These are phyloP conservation scores for Phytophthora ohioensis DNA, from an alignment of 352 stramenopile species.

Conservation along the genomic window DNA sequence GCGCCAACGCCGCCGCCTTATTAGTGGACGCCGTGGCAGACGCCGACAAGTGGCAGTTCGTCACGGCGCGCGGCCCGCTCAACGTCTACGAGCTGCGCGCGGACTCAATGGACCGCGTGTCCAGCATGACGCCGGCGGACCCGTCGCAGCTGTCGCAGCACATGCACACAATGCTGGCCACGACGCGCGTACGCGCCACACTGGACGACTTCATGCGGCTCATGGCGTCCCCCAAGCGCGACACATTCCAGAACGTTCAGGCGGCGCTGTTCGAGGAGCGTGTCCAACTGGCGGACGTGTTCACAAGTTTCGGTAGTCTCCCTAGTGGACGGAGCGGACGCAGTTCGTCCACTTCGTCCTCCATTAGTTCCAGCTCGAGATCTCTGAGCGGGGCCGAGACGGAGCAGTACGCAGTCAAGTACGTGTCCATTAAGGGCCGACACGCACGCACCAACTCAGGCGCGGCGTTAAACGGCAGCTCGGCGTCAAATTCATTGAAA, in stretches of 20 bases:
- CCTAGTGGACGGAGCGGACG: constrained; percentile 8
- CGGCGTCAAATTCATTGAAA: constrained; percentile 48
- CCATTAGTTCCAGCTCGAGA: constrained; percentile 29
- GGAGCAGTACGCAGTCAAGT: constrained; percentile 67
- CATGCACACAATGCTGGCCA: constrained; percentile 65
- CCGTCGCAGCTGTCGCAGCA: constrained; percentile 36
- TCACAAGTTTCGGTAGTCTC: constrained; percentile 59
- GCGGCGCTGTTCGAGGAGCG: constrained; percentile 64
- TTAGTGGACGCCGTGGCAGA: constrained; percentile 69
- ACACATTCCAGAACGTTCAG: constrained; percentile 68
- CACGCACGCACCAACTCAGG: constrained; percentile 23
- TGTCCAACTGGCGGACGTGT: constrained; percentile 68
- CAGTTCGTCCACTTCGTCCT: constrained; percentile 42
- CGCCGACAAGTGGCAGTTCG: constrained; percentile 73
- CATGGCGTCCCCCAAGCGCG: constrained; percentile 51
- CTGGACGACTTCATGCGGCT: constrained; percentile 79
- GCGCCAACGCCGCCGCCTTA: constrained; percentile 61
- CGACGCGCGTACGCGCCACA: constrained; percentile 61
- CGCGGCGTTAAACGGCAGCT: constrained; percentile 16
- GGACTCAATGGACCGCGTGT: constrained; percentile 57
- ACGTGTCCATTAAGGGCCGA: constrained; percentile 54
- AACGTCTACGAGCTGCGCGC: constrained; percentile 66
- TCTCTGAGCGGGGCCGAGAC: constrained; percentile 31
- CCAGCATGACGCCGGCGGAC: constrained; percentile 51
- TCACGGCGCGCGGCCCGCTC: constrained; percentile 45